Evolutionary conservation across 2,329 filamentous ascomycete genomes (phyloP).

Genomic region (Cyphellophora attinorum): DNA sequence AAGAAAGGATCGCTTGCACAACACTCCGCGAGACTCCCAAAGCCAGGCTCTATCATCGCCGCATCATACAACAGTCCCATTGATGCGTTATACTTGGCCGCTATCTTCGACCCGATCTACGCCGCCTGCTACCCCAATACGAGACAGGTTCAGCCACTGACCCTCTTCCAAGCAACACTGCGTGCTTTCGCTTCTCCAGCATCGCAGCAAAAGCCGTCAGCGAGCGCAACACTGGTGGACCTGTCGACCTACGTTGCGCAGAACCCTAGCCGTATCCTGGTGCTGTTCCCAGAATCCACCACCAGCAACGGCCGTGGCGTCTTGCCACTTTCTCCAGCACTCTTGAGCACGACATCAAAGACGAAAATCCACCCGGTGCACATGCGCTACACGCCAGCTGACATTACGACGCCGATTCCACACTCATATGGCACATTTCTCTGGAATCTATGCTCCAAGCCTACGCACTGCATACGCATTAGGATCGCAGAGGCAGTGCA

Average conservation of each 20-base stretch:
- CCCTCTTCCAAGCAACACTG: constrained; percentile 64
- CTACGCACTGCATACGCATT: constrained; percentile 83
- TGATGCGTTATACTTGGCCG: constrained; percentile 86
- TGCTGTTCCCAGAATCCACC: constrained; percentile 85
- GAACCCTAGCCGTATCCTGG: constrained; percentile 67
- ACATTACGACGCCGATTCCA: constrained; percentile 85
- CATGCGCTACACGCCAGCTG: constrained; percentile 76
- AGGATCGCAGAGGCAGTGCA: constrained; percentile 69
- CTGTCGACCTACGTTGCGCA: constrained; percentile 53
- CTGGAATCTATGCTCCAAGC: constrained; percentile 75
- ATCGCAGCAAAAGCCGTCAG: constrained; percentile 32
- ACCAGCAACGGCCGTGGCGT: constrained; percentile 91
- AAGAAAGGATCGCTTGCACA: constrained; percentile 77
- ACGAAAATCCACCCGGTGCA: constrained; percentile 84
- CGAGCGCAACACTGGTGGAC: constrained; percentile 45
- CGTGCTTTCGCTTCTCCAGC: constrained; percentile 57
- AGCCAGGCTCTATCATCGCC: constrained; percentile 72
- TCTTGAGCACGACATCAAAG: constrained; percentile 56
- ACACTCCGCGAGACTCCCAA: constrained; percentile 63
- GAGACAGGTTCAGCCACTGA: constrained; percentile 64
- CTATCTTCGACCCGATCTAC: constrained; percentile 94
- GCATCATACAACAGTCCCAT: constrained; percentile 87
- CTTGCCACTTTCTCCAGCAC: constrained; percentile 67
- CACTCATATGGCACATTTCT: constrained; percentile 63
- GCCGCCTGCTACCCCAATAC: constrained; percentile 71